Evolutionary conservation across 2,329 filamentous ascomycete species (phyloP), one percentile per base, ranked within the genome.

Genomic region (Cladophialophora immunda): DNA sequence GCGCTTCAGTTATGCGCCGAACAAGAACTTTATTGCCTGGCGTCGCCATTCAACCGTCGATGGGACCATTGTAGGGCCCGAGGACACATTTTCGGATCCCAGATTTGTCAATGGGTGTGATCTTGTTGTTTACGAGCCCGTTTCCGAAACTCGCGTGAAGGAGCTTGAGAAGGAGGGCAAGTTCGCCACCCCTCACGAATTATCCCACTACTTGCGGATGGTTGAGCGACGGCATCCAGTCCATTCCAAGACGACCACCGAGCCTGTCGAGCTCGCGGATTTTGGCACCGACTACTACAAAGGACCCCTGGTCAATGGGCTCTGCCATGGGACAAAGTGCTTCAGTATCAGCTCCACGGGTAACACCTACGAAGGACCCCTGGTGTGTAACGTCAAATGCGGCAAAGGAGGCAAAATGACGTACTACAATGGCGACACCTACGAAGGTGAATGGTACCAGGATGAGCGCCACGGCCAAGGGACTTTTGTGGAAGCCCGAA

Each of bases 331-430:
- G 56, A 77, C 81, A 25, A 86, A 86, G 59, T 71, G 64, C 36
- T 84, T 81, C 29, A 80, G 83, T 69, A 84, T 88, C 70, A 80
- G 80, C 36, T 81, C 84, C 68, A 81, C 80, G 29, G 87, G 85
- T 55, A 83, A 86, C 61, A 82, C 81, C 27, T 90, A 89, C 75
- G 78, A 76, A 17, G 87, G 87, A 19, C 76, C 80, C 5, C 88
- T 89, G 74, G 77, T 81, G 59, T 78, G 85, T 36, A 82, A 81
- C 54, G 77, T 82, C 61, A 84, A 84, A 62, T 82, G 86, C 45
- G 87, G 87, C 22, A 79, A 83, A 59, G 61, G 68, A 29, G 87
- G 87, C 58, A 80, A 80, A 13, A 86, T 89, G 80, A 84, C 82
- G 4, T 89, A 87, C 75, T 82, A 84, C 29, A 87, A 81, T 7